Evolutionary conservation across 2,329 filamentous ascomycete genomes (phyloP).

Genomic region (Podosphaera leucotricha): DNA sequence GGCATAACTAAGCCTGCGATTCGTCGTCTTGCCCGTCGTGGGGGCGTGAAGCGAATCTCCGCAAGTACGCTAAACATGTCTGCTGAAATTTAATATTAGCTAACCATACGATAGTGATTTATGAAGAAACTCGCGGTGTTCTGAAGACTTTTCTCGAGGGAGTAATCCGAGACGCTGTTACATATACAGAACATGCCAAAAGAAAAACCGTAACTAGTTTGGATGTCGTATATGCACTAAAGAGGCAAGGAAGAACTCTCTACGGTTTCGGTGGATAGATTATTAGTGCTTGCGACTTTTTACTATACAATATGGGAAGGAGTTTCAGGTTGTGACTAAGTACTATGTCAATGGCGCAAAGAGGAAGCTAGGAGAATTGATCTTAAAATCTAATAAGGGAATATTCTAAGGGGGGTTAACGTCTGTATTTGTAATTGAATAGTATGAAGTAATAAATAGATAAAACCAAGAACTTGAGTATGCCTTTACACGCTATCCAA

Average conservation of each 20-base stretch:
- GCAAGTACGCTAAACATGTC: conserved; percentile 35
- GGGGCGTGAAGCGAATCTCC: conserved; percentile 99
- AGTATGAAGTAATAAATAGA: too few relatives aligned
- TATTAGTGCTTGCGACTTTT: neutral
- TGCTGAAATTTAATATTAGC: too few relatives aligned
- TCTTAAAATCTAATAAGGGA: too few relatives aligned
- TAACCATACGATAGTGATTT: conserved; percentile 29
- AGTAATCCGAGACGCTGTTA: conserved; percentile 50
- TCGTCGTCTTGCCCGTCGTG: conserved; percentile 94
- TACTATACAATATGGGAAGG: neutral
- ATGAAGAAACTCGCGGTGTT: conserved; percentile 61
- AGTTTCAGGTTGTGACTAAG: neutral
- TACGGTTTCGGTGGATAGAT: conserved; percentile 44
- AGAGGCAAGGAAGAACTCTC: conserved; percentile 41
- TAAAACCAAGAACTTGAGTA: too few relatives aligned
- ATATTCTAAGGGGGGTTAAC: too few relatives aligned
- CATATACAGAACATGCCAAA: conserved; percentile 68
- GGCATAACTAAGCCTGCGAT: conserved; percentile 98
- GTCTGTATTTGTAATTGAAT: too few relatives aligned
- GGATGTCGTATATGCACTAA: conserved; percentile 40
- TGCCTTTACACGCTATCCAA: too few relatives aligned
- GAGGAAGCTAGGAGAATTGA: too few relatives aligned
- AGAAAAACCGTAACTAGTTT: conserved; percentile 47
- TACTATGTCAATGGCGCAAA: too few relatives aligned
- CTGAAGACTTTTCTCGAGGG: conserved; percentile 67